These are phyloP conservation scores for Globisporangium spinosum DNA, from an alignment of 352 stramenopile genomes.

Conservation along the genomic window DNA sequence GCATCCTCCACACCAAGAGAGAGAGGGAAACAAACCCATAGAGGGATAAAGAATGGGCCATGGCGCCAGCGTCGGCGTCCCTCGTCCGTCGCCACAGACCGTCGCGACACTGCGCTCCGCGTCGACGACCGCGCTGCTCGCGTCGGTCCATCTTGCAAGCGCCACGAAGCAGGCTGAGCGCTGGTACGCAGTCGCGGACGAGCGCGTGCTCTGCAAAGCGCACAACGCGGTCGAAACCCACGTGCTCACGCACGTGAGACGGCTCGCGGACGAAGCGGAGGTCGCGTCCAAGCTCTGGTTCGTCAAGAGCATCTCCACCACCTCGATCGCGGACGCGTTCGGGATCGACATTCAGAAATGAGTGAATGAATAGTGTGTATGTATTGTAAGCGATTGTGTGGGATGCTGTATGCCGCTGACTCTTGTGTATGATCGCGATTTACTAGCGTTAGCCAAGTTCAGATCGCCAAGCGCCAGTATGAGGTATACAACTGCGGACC, in stretches of 20 bases:
- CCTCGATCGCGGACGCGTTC: constrained; percentile 49
- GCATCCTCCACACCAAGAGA: not conserved
- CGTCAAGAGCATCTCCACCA: constrained; percentile 61
- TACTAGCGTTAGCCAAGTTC: constrained; percentile 41
- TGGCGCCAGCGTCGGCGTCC: constrained; percentile 32
- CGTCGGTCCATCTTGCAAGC: constrained; percentile 31
- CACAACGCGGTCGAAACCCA: constrained; percentile 49
- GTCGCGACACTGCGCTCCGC: constrained; percentile 22
- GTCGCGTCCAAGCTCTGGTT: constrained; percentile 58
- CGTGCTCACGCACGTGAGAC: constrained; percentile 37
- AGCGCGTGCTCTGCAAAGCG: constrained; percentile 45
- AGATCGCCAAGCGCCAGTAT: constrained; percentile 52
- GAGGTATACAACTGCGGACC: constrained; percentile 50
- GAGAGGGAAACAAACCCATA: not conserved
- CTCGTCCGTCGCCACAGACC: constrained; percentile 21
- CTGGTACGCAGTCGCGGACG: constrained; percentile 52
- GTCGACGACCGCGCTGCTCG: constrained; percentile 21
- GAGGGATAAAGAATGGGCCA: constrained; percentile 34
- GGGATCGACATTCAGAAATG: constrained; percentile 48
- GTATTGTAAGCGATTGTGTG: not conserved
- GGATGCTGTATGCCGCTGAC: not conserved
- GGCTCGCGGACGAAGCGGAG: constrained; percentile 45
- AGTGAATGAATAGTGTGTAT: constrained; percentile 10
- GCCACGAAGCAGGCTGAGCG: constrained; percentile 33
- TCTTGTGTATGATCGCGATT: not conserved